Percentiles rank a stretch among this genome's conserved stretches.
These are phyloP conservation scores for Fusarium udum DNA, from an alignment of 2,329 filamentous ascomycete genomes.

Conservation along the genomic window DNA sequence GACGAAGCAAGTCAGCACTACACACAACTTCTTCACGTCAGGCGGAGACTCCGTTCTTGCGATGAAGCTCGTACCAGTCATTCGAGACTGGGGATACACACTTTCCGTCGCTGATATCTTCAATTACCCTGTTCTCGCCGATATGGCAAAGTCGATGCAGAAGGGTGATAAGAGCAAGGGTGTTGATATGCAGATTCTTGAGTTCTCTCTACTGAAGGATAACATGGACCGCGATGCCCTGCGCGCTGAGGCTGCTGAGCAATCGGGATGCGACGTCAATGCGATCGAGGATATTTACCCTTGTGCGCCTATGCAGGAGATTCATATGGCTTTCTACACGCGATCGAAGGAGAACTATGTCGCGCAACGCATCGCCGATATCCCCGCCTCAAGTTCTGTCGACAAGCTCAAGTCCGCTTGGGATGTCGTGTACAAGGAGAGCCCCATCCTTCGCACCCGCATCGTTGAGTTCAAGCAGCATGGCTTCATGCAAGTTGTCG, in stretches of 20 bases:
- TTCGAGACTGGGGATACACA: conserved; percentile 50
- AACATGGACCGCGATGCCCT: conserved; percentile 46
- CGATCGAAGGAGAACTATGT: conserved; percentile 61
- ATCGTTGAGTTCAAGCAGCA: conserved; percentile 56
- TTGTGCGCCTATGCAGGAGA: conserved; percentile 63
- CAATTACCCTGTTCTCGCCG: conserved; percentile 53
- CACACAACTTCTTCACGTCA: conserved; percentile 57
- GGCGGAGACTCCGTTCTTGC: conserved; percentile 61
- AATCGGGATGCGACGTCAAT: conserved; percentile 41
- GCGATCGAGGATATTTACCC: conserved; percentile 62
- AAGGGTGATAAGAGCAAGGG: conserved; percentile 36
- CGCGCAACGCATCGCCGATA: conserved; percentile 56
- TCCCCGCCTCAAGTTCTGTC: conserved; percentile 48
- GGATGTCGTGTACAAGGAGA: conserved; percentile 48
- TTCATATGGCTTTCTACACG: conserved; percentile 60
- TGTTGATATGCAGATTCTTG: conserved; percentile 39
- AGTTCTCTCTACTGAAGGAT: conserved; percentile 52
- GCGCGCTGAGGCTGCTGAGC: conserved; percentile 46
- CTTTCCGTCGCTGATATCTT: conserved; percentile 59
- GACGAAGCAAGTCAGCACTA: conserved; percentile 46
- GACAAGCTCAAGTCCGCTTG: conserved; percentile 53
- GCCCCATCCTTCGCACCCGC: conserved; percentile 56
- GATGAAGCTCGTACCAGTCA: conserved; percentile 58
- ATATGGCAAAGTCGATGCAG: conserved; percentile 52
- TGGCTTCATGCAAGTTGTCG: conserved; percentile 56